Evolutionary conservation across 305 asterid species (phyloP).

Genomic region (Ilex paraguariensis): DNA sequence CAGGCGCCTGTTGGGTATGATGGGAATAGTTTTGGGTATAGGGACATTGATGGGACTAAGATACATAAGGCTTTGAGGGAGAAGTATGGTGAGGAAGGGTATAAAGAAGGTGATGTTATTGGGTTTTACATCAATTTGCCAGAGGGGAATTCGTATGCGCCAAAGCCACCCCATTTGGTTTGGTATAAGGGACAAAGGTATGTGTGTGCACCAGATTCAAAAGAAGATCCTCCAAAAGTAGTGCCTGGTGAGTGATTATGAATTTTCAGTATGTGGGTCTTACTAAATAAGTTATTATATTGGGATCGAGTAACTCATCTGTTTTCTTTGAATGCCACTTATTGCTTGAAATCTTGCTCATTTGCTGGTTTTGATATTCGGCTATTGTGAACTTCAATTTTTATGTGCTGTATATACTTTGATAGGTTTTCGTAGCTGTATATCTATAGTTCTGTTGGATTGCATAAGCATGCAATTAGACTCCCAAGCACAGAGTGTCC

Average conservation of each 20-base stretch:
- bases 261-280: too few species aligned
- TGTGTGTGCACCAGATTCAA: slow-evolving; percentile 54
- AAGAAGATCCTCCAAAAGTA: slow-evolving; percentile 78
- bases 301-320: too few species aligned
- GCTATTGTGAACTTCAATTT: too few species aligned
- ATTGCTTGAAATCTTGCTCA: too few species aligned
- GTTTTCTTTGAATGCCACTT: too few species aligned
- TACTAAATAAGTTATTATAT: too few species aligned
- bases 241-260: slow-evolving; percentile 66
- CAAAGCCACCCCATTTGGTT: slow-evolving; percentile 67
- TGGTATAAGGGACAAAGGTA: slow-evolving; percentile 95
- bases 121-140: slow-evolving; percentile 90
- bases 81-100: slow-evolving; percentile 79
- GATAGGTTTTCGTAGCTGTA: too few species aligned
- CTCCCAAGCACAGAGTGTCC: too few species aligned
- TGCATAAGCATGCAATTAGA: too few species aligned
- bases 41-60: slow-evolving; percentile 92
- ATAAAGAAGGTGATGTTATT: slow-evolving; percentile 81
- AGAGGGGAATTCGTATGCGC: slow-evolving; percentile 63
- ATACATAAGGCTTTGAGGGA: slow-evolving; percentile 93
- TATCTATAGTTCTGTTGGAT: too few species aligned
- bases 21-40: slow-evolving; percentile 82
- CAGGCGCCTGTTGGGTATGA: slow-evolving; percentile 99
- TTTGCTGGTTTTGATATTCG: too few species aligned
- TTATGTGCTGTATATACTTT: too few species aligned